These are phyloP conservation scores for Aspergillus cavernicola DNA, from an alignment of 495 filamentous ascomycete species.

Conservation along the genomic window DNA sequence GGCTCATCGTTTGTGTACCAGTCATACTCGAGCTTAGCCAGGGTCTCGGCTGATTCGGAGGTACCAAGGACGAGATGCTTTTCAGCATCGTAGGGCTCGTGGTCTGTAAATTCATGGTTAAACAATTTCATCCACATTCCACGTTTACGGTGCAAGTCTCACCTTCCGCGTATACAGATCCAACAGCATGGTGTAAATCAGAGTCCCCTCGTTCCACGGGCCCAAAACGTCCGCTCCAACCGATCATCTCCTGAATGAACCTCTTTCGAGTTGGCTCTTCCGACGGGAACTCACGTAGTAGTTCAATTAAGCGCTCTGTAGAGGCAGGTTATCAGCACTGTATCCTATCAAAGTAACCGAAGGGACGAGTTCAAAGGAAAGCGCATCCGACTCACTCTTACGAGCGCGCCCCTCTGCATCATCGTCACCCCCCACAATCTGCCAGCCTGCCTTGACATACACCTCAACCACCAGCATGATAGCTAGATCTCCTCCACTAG, in stretches of 20 bases:
- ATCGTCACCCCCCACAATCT: slow-evolving; percentile 58
- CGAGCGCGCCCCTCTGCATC: slow-evolving; percentile 36
- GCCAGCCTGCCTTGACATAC: slow-evolving; percentile 76
- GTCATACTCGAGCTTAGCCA: slow-evolving; percentile 79
- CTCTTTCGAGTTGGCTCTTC: slow-evolving; percentile 88
- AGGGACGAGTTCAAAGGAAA: background rate
- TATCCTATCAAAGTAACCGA: background rate
- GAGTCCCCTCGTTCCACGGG: slow-evolving; percentile 91
- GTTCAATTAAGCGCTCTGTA: slow-evolving; percentile 51
- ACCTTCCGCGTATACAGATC: slow-evolving; percentile 82
- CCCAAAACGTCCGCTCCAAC: slow-evolving; percentile 81
- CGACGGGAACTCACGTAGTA: slow-evolving; percentile 74
- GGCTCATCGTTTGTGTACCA: slow-evolving; percentile 91
- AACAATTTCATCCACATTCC: background rate
- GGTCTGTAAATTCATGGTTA: slow-evolving; percentile 49
- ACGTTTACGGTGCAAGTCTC: slow-evolving; percentile 3
- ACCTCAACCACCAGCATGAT: slow-evolving; percentile 81
- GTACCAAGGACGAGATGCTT: slow-evolving; percentile 86
- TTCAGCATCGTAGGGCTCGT: slow-evolving; percentile 89
- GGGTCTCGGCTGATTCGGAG: slow-evolving; percentile 75
- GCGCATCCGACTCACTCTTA: slow-evolving; percentile 37
- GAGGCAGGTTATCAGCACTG: background rate
- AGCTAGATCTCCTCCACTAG: slow-evolving; percentile 87
- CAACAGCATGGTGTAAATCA: slow-evolving; percentile 90
- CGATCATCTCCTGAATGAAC: slow-evolving; percentile 83